Percentiles rank a stretch among this genome's conserved stretches.
These are phyloP conservation scores for Coix lacrymajobi DNA, from an alignment of 176 grass and related monocot genomes.

Conservation along the genomic window DNA sequence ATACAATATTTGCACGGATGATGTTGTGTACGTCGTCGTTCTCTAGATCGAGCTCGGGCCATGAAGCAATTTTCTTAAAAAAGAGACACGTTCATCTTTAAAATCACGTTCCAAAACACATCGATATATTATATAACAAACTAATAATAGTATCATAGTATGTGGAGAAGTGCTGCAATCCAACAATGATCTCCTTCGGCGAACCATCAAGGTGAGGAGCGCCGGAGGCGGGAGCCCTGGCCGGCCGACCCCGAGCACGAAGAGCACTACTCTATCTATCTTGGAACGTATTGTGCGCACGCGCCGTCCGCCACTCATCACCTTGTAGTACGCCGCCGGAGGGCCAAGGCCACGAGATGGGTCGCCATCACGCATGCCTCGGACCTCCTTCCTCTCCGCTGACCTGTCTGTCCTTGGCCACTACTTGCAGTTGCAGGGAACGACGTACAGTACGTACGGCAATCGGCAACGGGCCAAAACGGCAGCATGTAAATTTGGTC, in stretches of 20 bases:
- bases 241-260: background rate
- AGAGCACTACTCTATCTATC: no score
- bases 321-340: background rate
- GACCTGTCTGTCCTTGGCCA: no score
- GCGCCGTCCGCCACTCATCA: background rate
- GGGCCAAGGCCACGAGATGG: background rate
- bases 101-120: background rate
- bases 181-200: background rate
- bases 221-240: background rate
- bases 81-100: background rate
- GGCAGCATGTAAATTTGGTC: no score
- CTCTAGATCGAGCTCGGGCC: no score
- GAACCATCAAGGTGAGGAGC: background rate
- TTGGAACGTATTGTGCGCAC: background rate
- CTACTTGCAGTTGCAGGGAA: no score
- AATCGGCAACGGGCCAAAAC: no score
- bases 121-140: background rate
- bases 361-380: slow-evolving; percentile 19
- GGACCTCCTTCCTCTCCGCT: no score
- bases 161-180: background rate
- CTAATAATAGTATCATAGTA: no score
- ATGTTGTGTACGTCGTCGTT: no score
- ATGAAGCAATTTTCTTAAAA: no score
- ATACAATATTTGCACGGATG: no score
- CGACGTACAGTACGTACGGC: no score